Conservation (phyloP, 2,329 filamentous ascomycete species). For the Aspergillus felis region DNA sequence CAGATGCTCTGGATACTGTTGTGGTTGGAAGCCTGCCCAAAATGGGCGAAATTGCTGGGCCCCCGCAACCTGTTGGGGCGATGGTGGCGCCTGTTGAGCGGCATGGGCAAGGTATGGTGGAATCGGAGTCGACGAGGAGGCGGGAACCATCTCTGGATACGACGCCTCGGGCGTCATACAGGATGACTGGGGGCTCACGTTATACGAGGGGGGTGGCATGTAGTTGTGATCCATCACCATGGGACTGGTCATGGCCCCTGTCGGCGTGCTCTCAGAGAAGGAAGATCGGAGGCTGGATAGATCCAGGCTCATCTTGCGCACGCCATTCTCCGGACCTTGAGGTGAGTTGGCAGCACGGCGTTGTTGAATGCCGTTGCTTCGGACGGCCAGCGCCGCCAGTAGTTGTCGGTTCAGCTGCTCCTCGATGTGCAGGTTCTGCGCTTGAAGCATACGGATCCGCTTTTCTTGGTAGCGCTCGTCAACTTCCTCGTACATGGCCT, state of each 20-base stretch:
- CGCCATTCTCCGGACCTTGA: conserved; percentile 24
- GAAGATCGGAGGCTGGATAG: conserved; percentile 28
- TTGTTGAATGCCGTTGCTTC: conserved; percentile 19
- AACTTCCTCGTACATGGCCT: conserved; percentile 96
- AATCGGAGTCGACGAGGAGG: conserved; percentile 16
- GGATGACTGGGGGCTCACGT: conserved; percentile 18
- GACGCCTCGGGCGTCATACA: conserved; percentile 20
- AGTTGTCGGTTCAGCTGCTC: conserved; percentile 35
- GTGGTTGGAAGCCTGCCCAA: conserved; percentile 25
- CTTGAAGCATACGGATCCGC: conserved; percentile 36
- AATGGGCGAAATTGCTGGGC: conserved; percentile 15
- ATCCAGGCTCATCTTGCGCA: conserved; percentile 36
- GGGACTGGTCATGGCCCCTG: conserved; percentile 24
- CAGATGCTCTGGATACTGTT: conserved; percentile 2
- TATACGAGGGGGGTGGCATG: conserved; percentile 24
- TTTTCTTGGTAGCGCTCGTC: conserved; percentile 63
- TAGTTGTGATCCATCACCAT: conserved; percentile 19
- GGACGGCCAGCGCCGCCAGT: conserved; percentile 30
- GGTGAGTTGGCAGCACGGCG: conserved; percentile 26
- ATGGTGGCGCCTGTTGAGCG: conserved; percentile 14
- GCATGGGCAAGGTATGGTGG: conserved; percentile 24
- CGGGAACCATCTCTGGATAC: conserved; percentile 19
- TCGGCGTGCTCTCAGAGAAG: conserved; percentile 21
- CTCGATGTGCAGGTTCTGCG: conserved; percentile 36
- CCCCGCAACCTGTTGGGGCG: conserved; percentile 5